phyloP scores from a whole-genome alignment of 768 basidiomycete genomes.

The Boletus vinaceobasis region DNA sequence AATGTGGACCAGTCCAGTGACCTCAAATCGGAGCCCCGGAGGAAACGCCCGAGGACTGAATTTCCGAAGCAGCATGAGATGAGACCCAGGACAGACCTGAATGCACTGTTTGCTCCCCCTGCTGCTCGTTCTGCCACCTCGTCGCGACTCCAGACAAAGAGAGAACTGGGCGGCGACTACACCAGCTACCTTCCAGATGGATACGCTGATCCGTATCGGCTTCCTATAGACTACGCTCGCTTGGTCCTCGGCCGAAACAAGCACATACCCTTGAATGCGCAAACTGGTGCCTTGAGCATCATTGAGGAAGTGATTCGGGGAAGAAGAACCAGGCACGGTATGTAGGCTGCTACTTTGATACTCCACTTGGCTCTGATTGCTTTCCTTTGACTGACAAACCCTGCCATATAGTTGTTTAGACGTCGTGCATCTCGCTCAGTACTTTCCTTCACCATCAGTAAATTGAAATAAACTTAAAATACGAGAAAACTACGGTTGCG shows the following conservation, averaged over 20 bases:
- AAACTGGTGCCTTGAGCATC: constrained; percentile 39
- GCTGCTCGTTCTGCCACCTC: not conserved
- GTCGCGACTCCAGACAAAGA: constrained; percentile 24
- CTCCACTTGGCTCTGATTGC: not conserved
- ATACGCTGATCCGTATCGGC: constrained; percentile 27
- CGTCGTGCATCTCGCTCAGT: not conserved
- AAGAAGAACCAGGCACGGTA: constrained; percentile 10
- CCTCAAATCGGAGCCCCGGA: not conserved
- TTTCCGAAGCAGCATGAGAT: constrained; percentile 16
- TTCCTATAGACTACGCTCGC: constrained; percentile 42
- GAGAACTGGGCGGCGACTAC: constrained; percentile 52
- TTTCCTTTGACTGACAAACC: not conserved
- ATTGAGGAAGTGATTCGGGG: constrained; percentile 26
- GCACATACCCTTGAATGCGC: constrained; percentile 39
- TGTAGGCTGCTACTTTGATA: not conserved
- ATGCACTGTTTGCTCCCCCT: constrained; percentile 15
- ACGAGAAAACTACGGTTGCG: constrained; percentile 14
- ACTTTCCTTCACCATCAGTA: not conserved
- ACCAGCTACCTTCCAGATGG: constrained; percentile 38
- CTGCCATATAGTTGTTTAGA: constrained; percentile 12
- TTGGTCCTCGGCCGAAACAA: constrained; percentile 42
- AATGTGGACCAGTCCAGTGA: not conserved
- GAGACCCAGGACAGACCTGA: constrained; percentile 21
- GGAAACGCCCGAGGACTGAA: not conserved
- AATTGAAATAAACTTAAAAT: constrained; percentile 32